Base-by-base conservation (phyloP, 1,284 basidiomycete species). In the Cryptococcus sp. region DNA sequence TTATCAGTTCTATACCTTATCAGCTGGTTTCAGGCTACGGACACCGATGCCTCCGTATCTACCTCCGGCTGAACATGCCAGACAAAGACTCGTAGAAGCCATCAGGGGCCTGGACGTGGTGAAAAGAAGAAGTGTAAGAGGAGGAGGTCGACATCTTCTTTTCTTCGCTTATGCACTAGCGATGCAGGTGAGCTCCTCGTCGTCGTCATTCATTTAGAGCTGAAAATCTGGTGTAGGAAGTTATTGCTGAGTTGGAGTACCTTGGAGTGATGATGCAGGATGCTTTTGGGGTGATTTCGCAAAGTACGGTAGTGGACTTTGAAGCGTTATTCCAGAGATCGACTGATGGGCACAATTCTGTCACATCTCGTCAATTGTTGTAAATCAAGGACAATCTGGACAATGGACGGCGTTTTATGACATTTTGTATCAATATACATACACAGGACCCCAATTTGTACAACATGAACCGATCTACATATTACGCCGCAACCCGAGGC, bases 101-200 rank as follows among this genome's bases (percentile, higher is more conserved):
- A 90, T 96, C 58, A 80, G 89, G n/a, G 81, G 81, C 46, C 80
- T 97, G 14, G 88, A 94, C 38, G 84, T 93, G 4, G 90, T 96
- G 13, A 86, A 86, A 64, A 64, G 70, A 35, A 64, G 79, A 10
- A 72, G 87, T 81, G 70, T 85, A 81, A 55, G 77, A 11, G 76
- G 76, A 1, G 78, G 78, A 5, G 91, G 90, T 5, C 82, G 87
- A 38, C 90, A 94, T 65, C 79, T 98, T 5, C 80, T 98, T 23
- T 97, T 90, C 78, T 95, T 96, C 67, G 91, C 91, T 0, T 97
- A 97, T 68, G 90, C 90, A 0, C 79, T 95, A 52, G 89, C 89
- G 53, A 95, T 96, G 91, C 79, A 79, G 67, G 75, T 73, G 58
- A 58, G 68, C 58, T 13, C 13, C 36, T 45, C 34, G 31, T 30